Evolutionary conservation across 805 yeast genomes (phyloP), one percentile per base, ranked within the genome.

Genomic region (Metschnikowia noctiluminum): DNA sequence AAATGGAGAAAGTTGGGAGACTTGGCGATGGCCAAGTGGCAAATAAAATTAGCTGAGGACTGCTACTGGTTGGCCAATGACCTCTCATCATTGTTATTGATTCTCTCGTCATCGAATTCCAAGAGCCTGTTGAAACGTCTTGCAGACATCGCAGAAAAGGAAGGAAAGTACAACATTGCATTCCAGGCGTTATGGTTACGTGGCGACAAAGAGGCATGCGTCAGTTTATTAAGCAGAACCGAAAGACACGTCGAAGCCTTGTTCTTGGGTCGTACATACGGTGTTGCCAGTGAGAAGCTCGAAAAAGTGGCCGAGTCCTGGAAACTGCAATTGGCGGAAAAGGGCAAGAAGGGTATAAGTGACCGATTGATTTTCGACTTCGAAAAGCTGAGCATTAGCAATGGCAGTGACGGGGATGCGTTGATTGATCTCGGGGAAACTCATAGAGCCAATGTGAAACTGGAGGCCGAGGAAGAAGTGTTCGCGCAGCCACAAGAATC

Each of bases 1-100:
- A 91, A 89, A 69, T 94, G 98, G 97, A 88, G 88, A 67, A 77
- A 84, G 50, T 78, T 94, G 42, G 99, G 98, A 56, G 98, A 94
- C 71, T 76, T 84, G 51, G 87, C 96, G 11, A 75, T 94, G 57
- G 66, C 77, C 15, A 79, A 79, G 52, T 94, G 96, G 88, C 82
- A 91, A 56, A 77, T 89, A 54, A 80, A 80, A 57, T 73, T 89
- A 55, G 98, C 99, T 3, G 84, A 82, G 53, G 82, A 84, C 58
- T 80, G 95, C 44, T 92, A 83, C 68, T 77, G 83, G 62, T 78
- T 82, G 49, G 95, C 96, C 16, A 75, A 81, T 42, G 99, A 92
- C 66, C 74, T 84, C 52, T 85, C 91, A 50, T 86, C 97, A 4
- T 74, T 94, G 59, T 78, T 94, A 56, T 78, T 92, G 56, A 68